phyloP scores from a whole-genome alignment of 1,284 basidiomycete species.

The Fomitopsis pinicola region DNA sequence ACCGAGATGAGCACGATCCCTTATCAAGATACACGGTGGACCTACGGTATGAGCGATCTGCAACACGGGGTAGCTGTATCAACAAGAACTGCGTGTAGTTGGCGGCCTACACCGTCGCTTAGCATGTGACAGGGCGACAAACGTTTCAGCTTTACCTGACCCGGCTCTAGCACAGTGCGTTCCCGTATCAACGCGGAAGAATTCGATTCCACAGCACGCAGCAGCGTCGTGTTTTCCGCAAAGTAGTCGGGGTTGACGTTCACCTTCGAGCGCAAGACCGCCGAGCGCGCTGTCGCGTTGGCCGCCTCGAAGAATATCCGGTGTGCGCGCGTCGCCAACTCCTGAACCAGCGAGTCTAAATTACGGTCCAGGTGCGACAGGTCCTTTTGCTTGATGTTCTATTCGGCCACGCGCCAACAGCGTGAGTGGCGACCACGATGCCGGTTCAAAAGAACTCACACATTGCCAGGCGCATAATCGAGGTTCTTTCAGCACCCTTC shows the following conservation, averaged over 20 bases:
- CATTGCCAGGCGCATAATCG: constrained; percentile 23
- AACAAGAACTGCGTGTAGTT: constrained; percentile 21
- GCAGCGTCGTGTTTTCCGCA: constrained; percentile 2
- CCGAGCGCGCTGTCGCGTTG: constrained; percentile 58
- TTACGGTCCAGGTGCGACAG: constrained; percentile 63
- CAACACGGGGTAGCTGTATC: constrained; percentile 21
- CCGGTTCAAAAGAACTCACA: constrained; percentile 13
- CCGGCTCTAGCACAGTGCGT: constrained; percentile 40
- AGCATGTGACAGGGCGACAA: constrained; percentile 9
- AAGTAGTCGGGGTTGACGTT: constrained; percentile 3
- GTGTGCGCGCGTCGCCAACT: constrained; percentile 57
- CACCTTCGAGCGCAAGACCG: constrained; percentile 30
- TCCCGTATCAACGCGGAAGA: constrained; percentile 39
- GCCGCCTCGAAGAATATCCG: constrained; percentile 60
- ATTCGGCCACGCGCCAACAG: constrained; percentile 13
- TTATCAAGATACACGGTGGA: constrained; percentile 6
- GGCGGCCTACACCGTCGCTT: constrained; percentile 18
- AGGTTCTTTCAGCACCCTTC: constrained; percentile 40
- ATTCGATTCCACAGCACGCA: constrained; percentile 8
- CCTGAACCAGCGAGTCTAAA: constrained; percentile 59
- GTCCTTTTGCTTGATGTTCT: constrained; percentile 48
- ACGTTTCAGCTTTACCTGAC: constrained; percentile 38
- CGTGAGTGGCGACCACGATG: not conserved
- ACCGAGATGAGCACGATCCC: constrained; percentile 6
- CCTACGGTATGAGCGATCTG: constrained; percentile 20